A percentile compares a stretch with the other conserved stretches of the same genome.
phyloP scores from a whole-genome alignment of 2,329 filamentous ascomycete species.

The Sclerotinia sclerotiorum region DNA sequence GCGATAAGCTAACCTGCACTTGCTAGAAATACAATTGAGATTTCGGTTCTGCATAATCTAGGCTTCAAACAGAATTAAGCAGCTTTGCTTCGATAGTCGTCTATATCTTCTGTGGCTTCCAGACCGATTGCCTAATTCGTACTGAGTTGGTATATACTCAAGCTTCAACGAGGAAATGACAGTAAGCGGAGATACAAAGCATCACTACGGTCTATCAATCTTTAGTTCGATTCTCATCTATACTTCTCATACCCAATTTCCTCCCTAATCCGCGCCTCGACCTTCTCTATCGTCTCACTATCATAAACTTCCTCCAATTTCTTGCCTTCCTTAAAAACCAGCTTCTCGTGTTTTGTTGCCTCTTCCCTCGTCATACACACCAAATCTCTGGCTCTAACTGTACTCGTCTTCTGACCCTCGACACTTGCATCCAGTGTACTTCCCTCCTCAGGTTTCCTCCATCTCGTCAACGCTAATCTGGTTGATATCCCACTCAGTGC shows the following conservation, averaged over 20 bases:
- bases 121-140: too few relatives aligned
- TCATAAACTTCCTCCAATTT: constrained; percentile 73
- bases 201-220: not conserved
- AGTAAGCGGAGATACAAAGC: not conserved
- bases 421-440: constrained; percentile 61
- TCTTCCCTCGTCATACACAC: constrained; percentile 96
- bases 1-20: too few relatives aligned
- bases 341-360: constrained; percentile 73
- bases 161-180: too few relatives aligned
- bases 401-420: constrained; percentile 76
- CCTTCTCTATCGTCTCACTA: constrained; percentile 60
- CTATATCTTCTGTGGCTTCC: too few relatives aligned
- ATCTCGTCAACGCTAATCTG: constrained; percentile 75
- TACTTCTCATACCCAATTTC: constrained; percentile 61
- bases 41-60: too few relatives aligned
- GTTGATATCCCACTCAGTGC: constrained; percentile 79
- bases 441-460: constrained; percentile 63
- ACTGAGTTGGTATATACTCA: too few relatives aligned
- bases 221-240: constrained; percentile 41
- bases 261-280: constrained; percentile 67
- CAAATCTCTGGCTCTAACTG: constrained; percentile 66
- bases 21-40: too few relatives aligned
- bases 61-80: too few relatives aligned
- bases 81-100: too few relatives aligned
- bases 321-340: constrained; percentile 71